phyloP scores from a whole-genome alignment of 2,329 filamentous ascomycete genomes.

The Penicillium sp. region DNA sequence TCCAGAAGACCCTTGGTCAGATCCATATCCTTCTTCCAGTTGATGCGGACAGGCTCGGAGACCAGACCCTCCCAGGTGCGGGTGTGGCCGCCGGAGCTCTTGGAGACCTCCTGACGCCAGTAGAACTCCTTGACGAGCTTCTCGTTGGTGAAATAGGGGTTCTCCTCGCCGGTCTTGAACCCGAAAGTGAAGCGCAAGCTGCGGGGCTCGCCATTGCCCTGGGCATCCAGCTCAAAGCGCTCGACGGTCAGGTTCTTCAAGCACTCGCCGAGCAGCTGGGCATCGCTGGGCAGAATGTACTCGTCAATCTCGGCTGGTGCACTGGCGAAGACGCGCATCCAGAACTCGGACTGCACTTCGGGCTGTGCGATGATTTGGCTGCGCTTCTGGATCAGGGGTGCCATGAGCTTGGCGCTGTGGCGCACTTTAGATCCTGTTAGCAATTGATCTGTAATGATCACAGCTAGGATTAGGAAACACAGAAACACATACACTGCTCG shows the following conservation, averaged over 20 bases:
- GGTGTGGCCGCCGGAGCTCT: constrained; percentile 41
- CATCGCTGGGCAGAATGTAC: constrained; percentile 78
- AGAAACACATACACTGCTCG: constrained; percentile 65
- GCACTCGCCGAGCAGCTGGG: constrained; percentile 60
- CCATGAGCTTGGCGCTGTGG: constrained; percentile 64
- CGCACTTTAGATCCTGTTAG: constrained; percentile 54
- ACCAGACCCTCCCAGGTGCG: constrained; percentile 71
- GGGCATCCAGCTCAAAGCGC: constrained; percentile 67
- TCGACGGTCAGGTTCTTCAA: constrained; percentile 68
- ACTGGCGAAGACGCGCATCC: constrained; percentile 89
- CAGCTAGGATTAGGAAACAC: not conserved
- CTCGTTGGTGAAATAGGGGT: constrained; percentile 75
- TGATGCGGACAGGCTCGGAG: constrained; percentile 81
- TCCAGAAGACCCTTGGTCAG: constrained; percentile 75
- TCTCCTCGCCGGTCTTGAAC: constrained; percentile 60
- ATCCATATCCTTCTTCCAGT: constrained; percentile 84
- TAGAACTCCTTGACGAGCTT: constrained; percentile 89
- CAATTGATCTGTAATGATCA: not conserved
- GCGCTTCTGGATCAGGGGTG: constrained; percentile 73
- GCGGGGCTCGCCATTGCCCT: constrained; percentile 69
- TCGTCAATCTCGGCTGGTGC: constrained; percentile 81
- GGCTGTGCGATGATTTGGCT: constrained; percentile 67
- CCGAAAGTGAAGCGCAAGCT: constrained; percentile 73
- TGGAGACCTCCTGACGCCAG: constrained; percentile 61
- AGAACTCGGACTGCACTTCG: constrained; percentile 63